Base-by-base conservation (phyloP, 345 rosid species). In the Populus euphratica region DNA sequence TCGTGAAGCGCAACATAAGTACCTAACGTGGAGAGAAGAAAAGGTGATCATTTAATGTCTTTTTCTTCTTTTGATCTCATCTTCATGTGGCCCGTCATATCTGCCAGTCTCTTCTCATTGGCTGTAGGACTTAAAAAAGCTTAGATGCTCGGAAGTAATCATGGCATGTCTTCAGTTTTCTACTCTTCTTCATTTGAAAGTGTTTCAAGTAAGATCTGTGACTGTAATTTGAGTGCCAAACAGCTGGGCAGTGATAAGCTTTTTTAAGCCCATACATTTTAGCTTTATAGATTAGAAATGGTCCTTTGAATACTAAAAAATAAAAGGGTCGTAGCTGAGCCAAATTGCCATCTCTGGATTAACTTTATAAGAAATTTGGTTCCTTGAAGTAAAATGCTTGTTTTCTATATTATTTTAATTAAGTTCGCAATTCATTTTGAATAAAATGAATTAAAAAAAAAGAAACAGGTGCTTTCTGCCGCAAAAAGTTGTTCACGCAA, bases 21-120 rank as follows among this genome's bases (percentile, higher is more conserved):
- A 91, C 79, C 83, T 90, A 25, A 85, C 89, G 12, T 91, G 96
- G 93, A 88, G 96, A 84, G 90, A 89, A 33, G 90, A 90, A 83
- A 90, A 90, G 91, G 96, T 90, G 50, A 64, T 67, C 73, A 16
- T 52, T 47, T 4, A 25, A 14, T 72, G 3, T 29, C 8, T 4
- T 17, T 50, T 27, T 38, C 33, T 62, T n/a, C 36, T 21, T n/a
- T 54, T 13, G 29, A 44, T 50, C 35, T 52, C 3, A 8, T 52
- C n/a, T 52, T 70, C 23, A 62, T 38, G 49, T 10, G 63, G 21
- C 25, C n/a, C 27, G 41, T 81, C 47, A 47, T 63, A 39, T 41
- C 77, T 25, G 20, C 64, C 12, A 54, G n/a, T 65, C 52, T 68
- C 31, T 41, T 39, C 5, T 77, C 47, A 38, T 41, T 4, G 12